These are phyloP conservation scores for Saccharum officinarum DNA, from an alignment of 176 grass and related monocot genomes.

Conservation along the genomic window DNA sequence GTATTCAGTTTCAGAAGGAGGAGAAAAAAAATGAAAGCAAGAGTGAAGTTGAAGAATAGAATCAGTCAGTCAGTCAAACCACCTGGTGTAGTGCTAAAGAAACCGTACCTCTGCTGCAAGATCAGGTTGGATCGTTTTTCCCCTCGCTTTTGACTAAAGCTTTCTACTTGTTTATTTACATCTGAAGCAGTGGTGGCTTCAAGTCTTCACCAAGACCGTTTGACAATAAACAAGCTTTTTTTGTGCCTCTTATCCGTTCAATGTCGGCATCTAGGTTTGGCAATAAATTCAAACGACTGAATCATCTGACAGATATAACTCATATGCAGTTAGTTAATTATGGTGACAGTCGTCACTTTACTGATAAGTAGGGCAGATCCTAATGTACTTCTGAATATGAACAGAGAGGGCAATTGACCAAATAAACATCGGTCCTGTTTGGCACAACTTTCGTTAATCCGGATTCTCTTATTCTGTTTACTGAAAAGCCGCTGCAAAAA, in stretches of 20 bases:
- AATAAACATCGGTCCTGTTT: neutral
- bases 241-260: neutral
- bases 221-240: neutral
- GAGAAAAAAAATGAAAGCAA: neutral
- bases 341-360: neutral
- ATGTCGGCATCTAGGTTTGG: conserved; percentile 27
- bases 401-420: neutral
- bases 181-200: neutral
- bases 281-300: neutral
- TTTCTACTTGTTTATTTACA: neutral
- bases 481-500: neutral
- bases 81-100: conserved; percentile 39
- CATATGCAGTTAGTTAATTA: neutral
- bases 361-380: neutral
- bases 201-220: conserved; percentile 13
- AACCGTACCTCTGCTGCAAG: conserved; percentile 10
- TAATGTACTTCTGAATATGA: neutral
- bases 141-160: conserved; percentile 20
- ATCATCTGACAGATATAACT: neutral
- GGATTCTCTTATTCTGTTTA: neutral
- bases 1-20: neutral
- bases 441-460: neutral
- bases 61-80: conserved; percentile 27
- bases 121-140: conserved; percentile 20
- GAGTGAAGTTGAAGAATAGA: conserved; percentile 17